These are phyloP conservation scores for Ceratocystis cacaofunesta DNA, from an alignment of 2,329 filamentous ascomycete species.

Conservation along the genomic window DNA sequence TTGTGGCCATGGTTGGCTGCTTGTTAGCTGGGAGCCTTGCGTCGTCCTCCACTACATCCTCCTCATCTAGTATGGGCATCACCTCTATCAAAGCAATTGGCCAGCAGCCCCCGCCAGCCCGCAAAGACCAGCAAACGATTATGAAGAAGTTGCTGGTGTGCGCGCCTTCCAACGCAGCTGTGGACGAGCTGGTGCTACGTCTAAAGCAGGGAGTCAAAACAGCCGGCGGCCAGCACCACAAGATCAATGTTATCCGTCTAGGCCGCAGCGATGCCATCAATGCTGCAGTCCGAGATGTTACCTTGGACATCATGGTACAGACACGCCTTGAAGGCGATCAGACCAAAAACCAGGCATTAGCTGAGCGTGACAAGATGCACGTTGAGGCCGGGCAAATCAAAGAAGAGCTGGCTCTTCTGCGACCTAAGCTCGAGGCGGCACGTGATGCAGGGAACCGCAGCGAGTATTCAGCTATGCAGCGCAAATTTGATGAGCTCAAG, in stretches of 20 bases:
- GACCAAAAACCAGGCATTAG: constrained; percentile 41
- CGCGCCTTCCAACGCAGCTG: constrained; percentile 95
- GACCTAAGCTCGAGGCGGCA: constrained; percentile 54
- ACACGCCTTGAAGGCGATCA: constrained; percentile 49
- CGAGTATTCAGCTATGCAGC: constrained; percentile 43
- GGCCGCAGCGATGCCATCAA: constrained; percentile 91
- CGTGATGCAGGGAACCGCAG: constrained; percentile 38
- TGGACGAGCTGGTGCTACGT: constrained; percentile 88
- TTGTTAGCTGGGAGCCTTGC: constrained; percentile 48
- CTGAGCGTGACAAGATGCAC: constrained; percentile 44
- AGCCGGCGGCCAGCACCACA: constrained; percentile 52
- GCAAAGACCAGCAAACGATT: constrained; percentile 6
- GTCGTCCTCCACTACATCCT: constrained; percentile 20
- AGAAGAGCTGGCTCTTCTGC: constrained; percentile 55
- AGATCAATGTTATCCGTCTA: constrained; percentile 76
- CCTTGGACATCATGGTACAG: constrained; percentile 80
- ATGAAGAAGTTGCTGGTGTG: constrained; percentile 83
- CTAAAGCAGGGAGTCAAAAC: constrained; percentile 79
- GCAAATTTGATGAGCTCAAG: constrained; percentile 65
- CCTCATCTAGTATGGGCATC: neutral
- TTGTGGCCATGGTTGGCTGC: constrained; percentile 86
- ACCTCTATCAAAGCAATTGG: constrained; percentile 12
- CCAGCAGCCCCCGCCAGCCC: neutral
- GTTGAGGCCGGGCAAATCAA: constrained; percentile 50
- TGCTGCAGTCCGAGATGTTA: constrained; percentile 73